Conservation (phyloP, 805 yeast species). For the Kodamaea jinghongensis region DNA sequence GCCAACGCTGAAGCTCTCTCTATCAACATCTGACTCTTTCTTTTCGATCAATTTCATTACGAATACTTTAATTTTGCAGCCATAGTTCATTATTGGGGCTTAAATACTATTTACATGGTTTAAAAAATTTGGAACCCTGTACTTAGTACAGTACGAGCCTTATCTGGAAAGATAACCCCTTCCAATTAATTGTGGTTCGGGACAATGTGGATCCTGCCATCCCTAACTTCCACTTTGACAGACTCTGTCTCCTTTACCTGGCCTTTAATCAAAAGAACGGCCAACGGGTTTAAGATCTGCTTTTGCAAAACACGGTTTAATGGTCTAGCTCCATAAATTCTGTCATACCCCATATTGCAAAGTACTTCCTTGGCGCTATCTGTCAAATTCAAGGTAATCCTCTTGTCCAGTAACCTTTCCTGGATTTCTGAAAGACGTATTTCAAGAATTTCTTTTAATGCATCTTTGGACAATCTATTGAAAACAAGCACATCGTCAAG, state of each 20-base stretch:
- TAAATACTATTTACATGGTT: background rate
- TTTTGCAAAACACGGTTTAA: slow-evolving; percentile 86
- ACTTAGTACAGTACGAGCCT: background rate
- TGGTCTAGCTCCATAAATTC: slow-evolving; percentile 93
- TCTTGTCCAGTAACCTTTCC: slow-evolving; percentile 71
- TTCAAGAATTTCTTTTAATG: slow-evolving; percentile 78
- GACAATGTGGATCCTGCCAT: slow-evolving; percentile 23
- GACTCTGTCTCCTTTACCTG: slow-evolving; percentile 49
- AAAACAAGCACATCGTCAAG: slow-evolving; percentile 92
- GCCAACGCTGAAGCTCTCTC: too few relatives aligned
- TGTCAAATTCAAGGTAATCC: slow-evolving; percentile 58
- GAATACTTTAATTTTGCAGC: too few relatives aligned
- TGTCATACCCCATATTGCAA: slow-evolving; percentile 85
- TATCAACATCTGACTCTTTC: too few relatives aligned
- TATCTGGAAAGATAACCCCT: slow-evolving; percentile 1
- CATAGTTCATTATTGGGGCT: background rate
- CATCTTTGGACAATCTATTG: slow-evolving; percentile 78
- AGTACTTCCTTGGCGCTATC: slow-evolving; percentile 74
- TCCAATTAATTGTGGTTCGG: slow-evolving; percentile 31
- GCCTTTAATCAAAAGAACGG: slow-evolving; percentile 75
- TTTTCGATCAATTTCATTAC: too few relatives aligned
- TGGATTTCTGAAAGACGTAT: slow-evolving; percentile 80
- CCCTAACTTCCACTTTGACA: slow-evolving; percentile 26
- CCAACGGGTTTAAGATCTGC: slow-evolving; percentile 83
- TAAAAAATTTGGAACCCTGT: background rate